Conservation (phyloP, 1,284 basidiomycete genomes). For the Rhodotorula glutinis region DNA sequence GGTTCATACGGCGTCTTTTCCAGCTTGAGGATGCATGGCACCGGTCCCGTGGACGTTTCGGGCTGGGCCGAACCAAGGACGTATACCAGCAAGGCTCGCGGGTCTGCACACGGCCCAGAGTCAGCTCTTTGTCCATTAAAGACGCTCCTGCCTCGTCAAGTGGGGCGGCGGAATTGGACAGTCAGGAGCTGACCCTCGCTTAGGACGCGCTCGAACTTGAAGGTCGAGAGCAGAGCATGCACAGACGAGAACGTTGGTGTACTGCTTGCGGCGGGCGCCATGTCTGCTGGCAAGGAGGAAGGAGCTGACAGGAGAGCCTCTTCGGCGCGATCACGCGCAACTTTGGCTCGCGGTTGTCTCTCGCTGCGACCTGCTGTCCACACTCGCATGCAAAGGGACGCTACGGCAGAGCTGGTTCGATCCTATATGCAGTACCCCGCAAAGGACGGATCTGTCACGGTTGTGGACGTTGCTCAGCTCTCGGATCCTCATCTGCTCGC, state of each 20-base stretch:
- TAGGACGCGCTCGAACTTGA: slow-evolving; percentile 58
- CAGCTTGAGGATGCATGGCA: slow-evolving; percentile 59
- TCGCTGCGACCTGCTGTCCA: neutral
- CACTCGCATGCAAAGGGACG: too few relatives aligned
- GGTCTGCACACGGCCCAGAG: slow-evolving; percentile 51
- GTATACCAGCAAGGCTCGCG: slow-evolving; percentile 54
- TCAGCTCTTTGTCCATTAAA: neutral
- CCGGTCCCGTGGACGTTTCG: slow-evolving; percentile 43
- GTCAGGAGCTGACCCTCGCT: slow-evolving; percentile 55
- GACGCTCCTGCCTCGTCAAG: neutral
- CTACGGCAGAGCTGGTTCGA: too few relatives aligned
- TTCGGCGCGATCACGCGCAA: neutral
- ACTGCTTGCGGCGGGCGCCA: too few relatives aligned
- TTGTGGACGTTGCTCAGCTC: slow-evolving; percentile 25
- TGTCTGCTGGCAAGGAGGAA: too few relatives aligned
- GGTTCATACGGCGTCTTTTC: slow-evolving; percentile 59
- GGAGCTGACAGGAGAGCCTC: too few relatives aligned
- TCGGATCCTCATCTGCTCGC: slow-evolving; percentile 19
- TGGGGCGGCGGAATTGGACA: neutral
- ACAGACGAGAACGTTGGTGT: slow-evolving; percentile 20
- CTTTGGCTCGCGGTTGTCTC: neutral
- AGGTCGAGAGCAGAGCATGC: slow-evolving; percentile 45
- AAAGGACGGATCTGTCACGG: slow-evolving; percentile 8
- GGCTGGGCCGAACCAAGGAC: slow-evolving; percentile 52
- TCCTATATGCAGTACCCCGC: too few relatives aligned